These are phyloP conservation scores for Colletotrichum kahawae DNA, from an alignment of 2,329 filamentous ascomycete genomes.

Conservation along the genomic window DNA sequence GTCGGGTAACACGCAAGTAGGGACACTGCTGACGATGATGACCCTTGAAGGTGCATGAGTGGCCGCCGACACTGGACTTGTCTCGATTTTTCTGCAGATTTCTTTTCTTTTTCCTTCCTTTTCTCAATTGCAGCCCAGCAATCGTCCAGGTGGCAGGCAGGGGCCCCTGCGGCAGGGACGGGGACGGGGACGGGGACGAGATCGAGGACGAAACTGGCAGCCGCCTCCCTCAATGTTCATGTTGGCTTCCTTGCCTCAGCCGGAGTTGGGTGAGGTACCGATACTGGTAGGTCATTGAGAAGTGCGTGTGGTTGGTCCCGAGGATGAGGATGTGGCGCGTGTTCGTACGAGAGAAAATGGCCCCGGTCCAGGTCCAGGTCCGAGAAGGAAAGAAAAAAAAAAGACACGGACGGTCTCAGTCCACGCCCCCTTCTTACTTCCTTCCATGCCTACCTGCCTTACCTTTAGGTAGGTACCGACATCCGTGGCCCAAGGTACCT, in stretches of 20 bases:
- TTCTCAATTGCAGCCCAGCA: background rate
- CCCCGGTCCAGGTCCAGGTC: background rate
- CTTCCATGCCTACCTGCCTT: background rate
- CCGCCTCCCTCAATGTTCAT: background rate
- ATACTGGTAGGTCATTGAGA: background rate
- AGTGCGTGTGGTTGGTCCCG: background rate
- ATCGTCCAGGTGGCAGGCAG: conserved; percentile 8
- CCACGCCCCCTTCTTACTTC: background rate
- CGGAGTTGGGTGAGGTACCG: background rate
- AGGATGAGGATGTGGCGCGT: background rate
- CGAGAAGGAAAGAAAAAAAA: background rate
- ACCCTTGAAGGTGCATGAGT: background rate
- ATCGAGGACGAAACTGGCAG: background rate
- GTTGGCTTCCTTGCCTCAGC: background rate
- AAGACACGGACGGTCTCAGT: background rate
- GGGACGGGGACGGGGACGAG: background rate
- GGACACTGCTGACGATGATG: background rate
- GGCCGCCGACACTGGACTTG: background rate
- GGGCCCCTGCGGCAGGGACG: background rate
- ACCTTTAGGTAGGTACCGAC: background rate
- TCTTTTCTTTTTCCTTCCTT: conserved; percentile 1
- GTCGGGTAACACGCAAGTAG: background rate
- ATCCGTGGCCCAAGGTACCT: background rate
- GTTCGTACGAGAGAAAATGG: background rate
- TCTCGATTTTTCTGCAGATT: background rate